Evolutionary conservation across 2,329 filamentous ascomycete species (phyloP), one percentile per base, ranked within the genome.

Genomic region (Fusarium concolor): DNA sequence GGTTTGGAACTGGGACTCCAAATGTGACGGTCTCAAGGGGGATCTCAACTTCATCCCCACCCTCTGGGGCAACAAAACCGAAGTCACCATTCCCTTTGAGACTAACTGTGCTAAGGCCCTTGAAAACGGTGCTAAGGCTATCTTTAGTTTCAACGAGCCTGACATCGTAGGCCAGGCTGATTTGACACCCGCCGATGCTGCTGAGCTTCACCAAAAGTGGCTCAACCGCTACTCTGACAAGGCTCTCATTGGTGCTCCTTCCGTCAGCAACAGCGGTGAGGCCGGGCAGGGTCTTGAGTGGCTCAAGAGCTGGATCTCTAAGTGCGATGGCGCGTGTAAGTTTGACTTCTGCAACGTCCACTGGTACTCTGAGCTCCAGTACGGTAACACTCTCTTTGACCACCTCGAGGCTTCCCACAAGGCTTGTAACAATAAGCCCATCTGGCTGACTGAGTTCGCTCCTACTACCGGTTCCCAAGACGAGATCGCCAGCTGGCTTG

Each of bases 91-190:
- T 54, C 75, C 74, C 71, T 92, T 89, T 88, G 70, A 74, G 31
- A 44, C 62, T 15, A 83, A 85, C 65, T 88, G 84, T 44, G 76
- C 83, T 53, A 75, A 77, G 17, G 86, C 87, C 64, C 84, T 91
- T 64, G 71, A 77, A 50, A 76, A 76, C 14, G 90, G 89, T 56
- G 79, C 85, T 68, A 85, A 82, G 65, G 82, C 84, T 71, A 77
- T 92, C 56, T 84, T 92, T 74, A 84, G 84, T 77, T 92, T 91
- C 86, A 93, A 93, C 84, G 90, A 93, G 83, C 88, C 88, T 44
- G 90, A 93, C 77, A 84, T 85, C 65, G 69, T 71, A 14, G 75
- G 75, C n/a, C 89, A 92, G 79, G 81, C 87, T 71, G 86, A 89
- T 81, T 76, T 90, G 76, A 76, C 78, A 24, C 80, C 87, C n/a